Evolutionary conservation across 164 flowering plant genomes (phyloP).

Genomic region (Saururus chinensis): DNA sequence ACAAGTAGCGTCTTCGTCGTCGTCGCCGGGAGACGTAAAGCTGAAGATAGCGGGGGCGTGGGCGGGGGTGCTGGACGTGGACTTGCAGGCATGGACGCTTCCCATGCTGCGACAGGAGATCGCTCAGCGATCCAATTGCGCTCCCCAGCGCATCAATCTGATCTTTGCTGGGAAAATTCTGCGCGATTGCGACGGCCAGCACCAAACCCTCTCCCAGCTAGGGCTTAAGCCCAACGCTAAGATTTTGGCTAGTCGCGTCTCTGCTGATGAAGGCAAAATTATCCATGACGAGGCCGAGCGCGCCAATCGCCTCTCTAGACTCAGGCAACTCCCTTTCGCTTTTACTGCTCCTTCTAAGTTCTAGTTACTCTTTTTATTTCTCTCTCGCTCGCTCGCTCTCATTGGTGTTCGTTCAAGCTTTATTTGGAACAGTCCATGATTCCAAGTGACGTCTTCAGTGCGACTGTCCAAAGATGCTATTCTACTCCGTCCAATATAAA

Average conservation of each 20-base stretch:
- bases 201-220: conserved; percentile 36
- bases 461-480: too few relatives aligned
- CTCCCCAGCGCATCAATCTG: conserved; percentile 44
- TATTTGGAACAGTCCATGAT: too few relatives aligned
- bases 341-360: not conserved
- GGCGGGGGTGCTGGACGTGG: conserved; percentile 66
- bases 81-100: conserved; percentile 58
- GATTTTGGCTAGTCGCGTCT: conserved; percentile 39
- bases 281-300: conserved; percentile 75
- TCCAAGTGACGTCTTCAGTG: too few relatives aligned
- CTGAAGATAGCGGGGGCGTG: conserved; percentile 74
- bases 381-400: too few relatives aligned
- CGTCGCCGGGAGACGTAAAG: conserved; percentile 21
- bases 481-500: too few relatives aligned
- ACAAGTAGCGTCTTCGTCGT: too few relatives aligned
- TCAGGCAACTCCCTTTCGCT: conserved; percentile 33
- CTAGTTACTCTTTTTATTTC: not conserved
- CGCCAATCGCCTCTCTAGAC: conserved; percentile 39
- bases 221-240: conserved; percentile 66
- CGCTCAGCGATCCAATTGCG: conserved; percentile 42
- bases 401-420: not conserved
- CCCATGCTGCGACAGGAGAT: conserved; percentile 53
- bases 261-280: conserved; percentile 35
- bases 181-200: conserved; percentile 41
- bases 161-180: conserved; percentile 60